These are phyloP conservation scores for Penicillium mononematosum DNA, from an alignment of 495 filamentous ascomycete species.

Conservation along the genomic window DNA sequence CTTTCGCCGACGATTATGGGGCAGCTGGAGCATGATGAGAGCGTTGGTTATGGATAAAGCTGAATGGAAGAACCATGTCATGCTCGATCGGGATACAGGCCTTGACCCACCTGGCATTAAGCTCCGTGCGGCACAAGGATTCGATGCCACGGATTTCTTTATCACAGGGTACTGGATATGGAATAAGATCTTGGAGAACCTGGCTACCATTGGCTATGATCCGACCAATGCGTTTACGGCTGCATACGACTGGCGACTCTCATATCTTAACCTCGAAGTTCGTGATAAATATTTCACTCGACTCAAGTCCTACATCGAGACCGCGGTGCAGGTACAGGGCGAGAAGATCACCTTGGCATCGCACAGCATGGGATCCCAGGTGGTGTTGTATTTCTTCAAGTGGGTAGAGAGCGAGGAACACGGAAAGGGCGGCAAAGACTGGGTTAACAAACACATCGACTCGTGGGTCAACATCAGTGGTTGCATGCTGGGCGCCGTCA, in stretches of 20 bases:
- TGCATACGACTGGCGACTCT: constrained; percentile 97
- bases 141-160: constrained; percentile 95
- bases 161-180: constrained; percentile 93
- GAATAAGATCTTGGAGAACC: constrained; percentile 96
- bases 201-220: constrained; percentile 94
- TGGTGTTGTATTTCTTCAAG: constrained; percentile 94
- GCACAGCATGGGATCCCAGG: constrained; percentile 96
- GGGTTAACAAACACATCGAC: constrained; percentile 89
- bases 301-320: constrained; percentile 86
- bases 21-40: constrained; percentile 97
- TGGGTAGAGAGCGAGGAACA: constrained; percentile 84
- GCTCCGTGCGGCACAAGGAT: constrained; percentile 90
- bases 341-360: constrained; percentile 86
- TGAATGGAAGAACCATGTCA: constrained; percentile 92
- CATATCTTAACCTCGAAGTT: constrained; percentile 81
- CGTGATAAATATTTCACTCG: constrained; percentile 92
- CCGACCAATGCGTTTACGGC: constrained; percentile 94
- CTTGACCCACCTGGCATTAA: constrained; percentile 92
- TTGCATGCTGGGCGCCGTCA: constrained; percentile 94
- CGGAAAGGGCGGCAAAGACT: constrained; percentile 77
- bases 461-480: constrained; percentile 98
- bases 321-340: constrained; percentile 62
- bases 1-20: constrained; percentile 92
- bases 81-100: constrained; percentile 89
- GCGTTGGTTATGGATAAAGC: constrained; percentile 91